Evolutionary conservation across 495 filamentous ascomycete species (phyloP).

Genomic region (Penicillium atrosanguineum): DNA sequence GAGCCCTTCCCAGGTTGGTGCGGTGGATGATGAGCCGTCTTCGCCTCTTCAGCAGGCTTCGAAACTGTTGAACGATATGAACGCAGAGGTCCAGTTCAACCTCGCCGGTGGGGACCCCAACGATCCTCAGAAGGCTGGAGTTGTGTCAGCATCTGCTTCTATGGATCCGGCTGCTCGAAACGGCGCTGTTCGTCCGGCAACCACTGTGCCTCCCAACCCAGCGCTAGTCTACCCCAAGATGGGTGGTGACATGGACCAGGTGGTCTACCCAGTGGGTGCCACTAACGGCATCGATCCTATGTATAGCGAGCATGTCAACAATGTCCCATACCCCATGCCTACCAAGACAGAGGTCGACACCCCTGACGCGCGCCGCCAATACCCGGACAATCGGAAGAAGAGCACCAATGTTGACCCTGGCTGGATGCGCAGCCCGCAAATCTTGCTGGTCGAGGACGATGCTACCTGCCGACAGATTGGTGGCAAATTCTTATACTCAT

Average conservation of each 20-base stretch:
- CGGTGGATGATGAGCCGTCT: conserved; percentile 68
- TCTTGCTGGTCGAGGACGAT: conserved; percentile 94
- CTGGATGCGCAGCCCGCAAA: conserved; percentile 79
- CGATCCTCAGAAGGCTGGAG: conserved; percentile 61
- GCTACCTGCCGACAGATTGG: conserved; percentile 91
- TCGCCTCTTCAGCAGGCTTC: conserved; percentile 86
- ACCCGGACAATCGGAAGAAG: conserved; percentile 62
- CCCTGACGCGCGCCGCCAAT: conserved; percentile 46
- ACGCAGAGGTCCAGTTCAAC: conserved; percentile 75
- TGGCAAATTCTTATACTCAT: conserved; percentile 86
- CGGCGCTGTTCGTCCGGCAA: conserved; percentile 39
- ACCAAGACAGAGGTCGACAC: conserved; percentile 52
- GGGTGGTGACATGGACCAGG: conserved; percentile 66
- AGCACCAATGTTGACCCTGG: conserved; percentile 67
- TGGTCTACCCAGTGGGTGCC: conserved; percentile 88
- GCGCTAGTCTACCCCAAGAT: conserved; percentile 52
- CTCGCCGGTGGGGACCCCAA: conserved; percentile 71
- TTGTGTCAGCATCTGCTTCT: conserved; percentile 42
- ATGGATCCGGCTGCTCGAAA: conserved; percentile 40
- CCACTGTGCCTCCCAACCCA: conserved; percentile 50
- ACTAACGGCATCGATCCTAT: conserved; percentile 92
- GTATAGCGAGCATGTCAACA: conserved; percentile 89
- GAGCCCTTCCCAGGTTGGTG: conserved; percentile 43
- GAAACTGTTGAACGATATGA: conserved; percentile 78
- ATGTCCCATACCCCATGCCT: conserved; percentile 80